Evolutionary conservation across 2,329 filamentous ascomycete species (phyloP).

Genomic region (Nemania bipapillata): DNA sequence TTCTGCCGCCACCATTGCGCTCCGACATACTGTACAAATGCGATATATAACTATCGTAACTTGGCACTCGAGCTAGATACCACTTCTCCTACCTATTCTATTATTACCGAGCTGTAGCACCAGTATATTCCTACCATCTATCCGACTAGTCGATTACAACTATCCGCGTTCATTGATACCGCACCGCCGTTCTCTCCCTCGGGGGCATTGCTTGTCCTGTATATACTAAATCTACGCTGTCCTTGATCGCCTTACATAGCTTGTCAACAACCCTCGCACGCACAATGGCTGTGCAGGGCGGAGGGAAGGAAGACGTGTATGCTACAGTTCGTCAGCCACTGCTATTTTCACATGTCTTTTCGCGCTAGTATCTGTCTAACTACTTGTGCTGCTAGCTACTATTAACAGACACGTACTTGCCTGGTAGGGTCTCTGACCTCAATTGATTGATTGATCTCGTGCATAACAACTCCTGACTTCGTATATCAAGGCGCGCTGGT

Average conservation of each 20-base stretch:
- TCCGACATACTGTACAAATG: background rate
- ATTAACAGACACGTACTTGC: slow-evolving; percentile 90
- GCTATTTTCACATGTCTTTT: background rate
- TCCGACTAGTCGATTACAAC: background rate
- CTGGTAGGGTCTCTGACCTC: slow-evolving; percentile 69
- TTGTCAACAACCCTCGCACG: background rate
- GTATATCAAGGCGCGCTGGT: slow-evolving; percentile 79
- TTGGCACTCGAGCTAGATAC: background rate
- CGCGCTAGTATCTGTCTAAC: slow-evolving; percentile 40
- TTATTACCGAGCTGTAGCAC: background rate
- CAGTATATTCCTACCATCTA: background rate
- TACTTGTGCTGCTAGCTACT: slow-evolving; percentile 73
- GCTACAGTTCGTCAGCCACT: slow-evolving; percentile 62
- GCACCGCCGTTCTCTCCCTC: background rate
- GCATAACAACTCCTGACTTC: slow-evolving; percentile 36
- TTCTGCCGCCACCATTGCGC: background rate
- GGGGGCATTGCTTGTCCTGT: background rate
- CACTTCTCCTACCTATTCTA: background rate
- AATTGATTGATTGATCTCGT: slow-evolving; percentile 9
- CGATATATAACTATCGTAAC: background rate
- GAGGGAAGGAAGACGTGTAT: slow-evolving; percentile 62
- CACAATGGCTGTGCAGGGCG: slow-evolving; percentile 47
- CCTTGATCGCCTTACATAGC: background rate
- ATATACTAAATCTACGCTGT: background rate
- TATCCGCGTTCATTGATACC: background rate